Conservation (phyloP, 2,329 filamentous ascomycete genomes). For the Microdochium nivale region DNA sequence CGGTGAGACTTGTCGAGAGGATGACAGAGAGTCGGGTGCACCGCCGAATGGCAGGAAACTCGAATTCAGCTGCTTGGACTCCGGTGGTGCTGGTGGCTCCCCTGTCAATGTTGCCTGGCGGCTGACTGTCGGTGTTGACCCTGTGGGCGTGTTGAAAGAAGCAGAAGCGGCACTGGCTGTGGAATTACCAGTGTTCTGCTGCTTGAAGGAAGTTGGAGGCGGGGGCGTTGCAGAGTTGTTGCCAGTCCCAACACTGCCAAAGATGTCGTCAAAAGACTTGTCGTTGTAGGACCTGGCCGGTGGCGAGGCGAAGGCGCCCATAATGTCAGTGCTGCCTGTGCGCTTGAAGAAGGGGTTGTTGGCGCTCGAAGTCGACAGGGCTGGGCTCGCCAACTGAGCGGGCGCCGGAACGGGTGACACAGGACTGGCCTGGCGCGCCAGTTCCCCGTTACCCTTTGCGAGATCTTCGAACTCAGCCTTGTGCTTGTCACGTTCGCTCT, state of each 20-base stretch:
- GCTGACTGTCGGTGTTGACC: constrained; percentile 55
- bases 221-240: constrained; percentile 32
- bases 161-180: constrained; percentile 32
- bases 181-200: constrained; percentile 49
- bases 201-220: constrained; percentile 51
- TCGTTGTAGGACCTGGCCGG: constrained; percentile 41
- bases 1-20: constrained; percentile 70
- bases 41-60: constrained; percentile 64
- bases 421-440: constrained; percentile 41
- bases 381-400: constrained; percentile 58
- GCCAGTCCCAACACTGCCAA: constrained; percentile 55
- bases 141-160: constrained; percentile 43
- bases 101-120: constrained; percentile 49
- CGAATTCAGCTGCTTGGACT: constrained; percentile 70
- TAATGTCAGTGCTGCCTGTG: constrained; percentile 52
- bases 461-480: constrained; percentile 69
- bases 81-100: constrained; percentile 57
- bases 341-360: constrained; percentile 94
- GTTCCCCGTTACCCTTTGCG: constrained; percentile 53
- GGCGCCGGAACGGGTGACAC: constrained; percentile 36
- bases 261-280: constrained; percentile 77
- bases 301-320: constrained; percentile 42
- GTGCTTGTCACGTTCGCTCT: constrained; percentile 80
- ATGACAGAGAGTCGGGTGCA: constrained; percentile 60
- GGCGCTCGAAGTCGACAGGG: constrained; percentile 58